These are phyloP conservation scores for Thalassiosira livingstoniorum DNA, from an alignment of 352 stramenopile species.

Conservation along the genomic window DNA sequence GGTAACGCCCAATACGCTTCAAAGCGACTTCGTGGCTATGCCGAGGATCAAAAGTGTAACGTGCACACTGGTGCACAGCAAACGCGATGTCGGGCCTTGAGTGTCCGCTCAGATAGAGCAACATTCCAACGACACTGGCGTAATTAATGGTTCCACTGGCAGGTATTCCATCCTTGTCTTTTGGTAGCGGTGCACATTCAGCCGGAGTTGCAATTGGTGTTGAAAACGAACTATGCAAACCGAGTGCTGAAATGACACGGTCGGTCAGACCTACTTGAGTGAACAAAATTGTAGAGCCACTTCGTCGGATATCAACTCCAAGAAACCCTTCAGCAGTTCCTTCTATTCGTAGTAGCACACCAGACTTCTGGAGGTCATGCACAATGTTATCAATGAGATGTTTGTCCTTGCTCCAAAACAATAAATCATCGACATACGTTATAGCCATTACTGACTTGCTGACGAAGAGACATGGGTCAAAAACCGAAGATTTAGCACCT, in stretches of 20 bases:
- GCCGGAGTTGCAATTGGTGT: not conserved
- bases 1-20: not conserved
- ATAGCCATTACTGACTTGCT: slow-evolving; percentile 34
- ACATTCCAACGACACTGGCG: slow-evolving; percentile 32
- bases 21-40: not conserved
- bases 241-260: slow-evolving; percentile 45
- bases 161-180: slow-evolving; percentile 5
- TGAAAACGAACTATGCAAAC: not conserved
- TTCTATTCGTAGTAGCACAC: slow-evolving; percentile 50
- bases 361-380: slow-evolving; percentile 24
- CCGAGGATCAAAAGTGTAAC: slow-evolving; percentile 26
- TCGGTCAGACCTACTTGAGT: slow-evolving; percentile 48
- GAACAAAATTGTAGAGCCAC: slow-evolving; percentile 19
- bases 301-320: slow-evolving; percentile 54
- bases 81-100: not conserved
- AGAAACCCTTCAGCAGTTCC: slow-evolving; percentile 56
- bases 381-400: slow-evolving; percentile 49
- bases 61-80: slow-evolving; percentile 50
- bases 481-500: slow-evolving; percentile 3
- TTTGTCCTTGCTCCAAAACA: slow-evolving; percentile 32
- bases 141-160: slow-evolving; percentile 26
- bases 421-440: slow-evolving; percentile 61
- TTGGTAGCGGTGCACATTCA: slow-evolving; percentile 7
- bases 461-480: slow-evolving; percentile 40
- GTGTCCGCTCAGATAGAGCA: not conserved